Conservation (phyloP, 345 rosid species). For the Eucalyptus leucophloia region DNA sequence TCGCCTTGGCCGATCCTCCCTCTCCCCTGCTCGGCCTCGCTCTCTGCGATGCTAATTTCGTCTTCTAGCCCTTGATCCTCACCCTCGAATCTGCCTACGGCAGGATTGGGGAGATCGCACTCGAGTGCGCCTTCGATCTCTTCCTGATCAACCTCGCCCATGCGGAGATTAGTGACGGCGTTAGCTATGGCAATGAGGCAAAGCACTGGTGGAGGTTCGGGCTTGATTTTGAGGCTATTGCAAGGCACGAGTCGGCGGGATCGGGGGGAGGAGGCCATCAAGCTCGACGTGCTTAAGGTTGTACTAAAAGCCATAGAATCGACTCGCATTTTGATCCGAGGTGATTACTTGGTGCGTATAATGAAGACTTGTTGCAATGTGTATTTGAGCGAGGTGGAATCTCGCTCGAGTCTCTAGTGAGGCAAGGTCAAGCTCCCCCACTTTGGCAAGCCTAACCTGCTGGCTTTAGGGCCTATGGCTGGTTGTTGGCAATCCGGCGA, state of each 20-base stretch:
- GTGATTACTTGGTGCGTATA: too few relatives aligned
- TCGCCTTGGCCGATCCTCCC: constrained; percentile 12
- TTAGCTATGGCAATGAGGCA: too few relatives aligned
- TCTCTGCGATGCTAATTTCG: constrained; percentile 31
- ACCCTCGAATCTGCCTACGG: constrained; percentile 50
- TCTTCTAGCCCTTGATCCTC: constrained; percentile 50
- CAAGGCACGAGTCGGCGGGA: too few relatives aligned
- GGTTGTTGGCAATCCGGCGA: fast-evolving
- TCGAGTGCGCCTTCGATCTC: constrained; percentile 55
- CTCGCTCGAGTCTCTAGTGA: fast-evolving
- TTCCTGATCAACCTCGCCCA: constrained; percentile 46
- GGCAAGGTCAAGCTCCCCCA: too few relatives aligned
- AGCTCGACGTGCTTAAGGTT: too few relatives aligned
- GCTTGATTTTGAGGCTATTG: not conserved
- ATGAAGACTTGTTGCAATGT: too few relatives aligned
- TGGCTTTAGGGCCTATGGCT: too few relatives aligned
- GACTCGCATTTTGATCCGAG: too few relatives aligned
- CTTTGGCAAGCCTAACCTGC: too few relatives aligned
- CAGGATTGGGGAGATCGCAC: constrained; percentile 69
- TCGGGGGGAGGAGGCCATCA: too few relatives aligned
- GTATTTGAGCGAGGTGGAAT: fast-evolving
- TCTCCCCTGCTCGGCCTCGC: constrained; percentile 11
- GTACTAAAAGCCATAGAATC: too few relatives aligned
- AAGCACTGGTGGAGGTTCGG: too few relatives aligned
- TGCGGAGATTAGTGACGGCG: constrained; percentile 25